These are phyloP conservation scores for Peronospora farinosa DNA, from an alignment of 352 stramenopile genomes.

Conservation along the genomic window DNA sequence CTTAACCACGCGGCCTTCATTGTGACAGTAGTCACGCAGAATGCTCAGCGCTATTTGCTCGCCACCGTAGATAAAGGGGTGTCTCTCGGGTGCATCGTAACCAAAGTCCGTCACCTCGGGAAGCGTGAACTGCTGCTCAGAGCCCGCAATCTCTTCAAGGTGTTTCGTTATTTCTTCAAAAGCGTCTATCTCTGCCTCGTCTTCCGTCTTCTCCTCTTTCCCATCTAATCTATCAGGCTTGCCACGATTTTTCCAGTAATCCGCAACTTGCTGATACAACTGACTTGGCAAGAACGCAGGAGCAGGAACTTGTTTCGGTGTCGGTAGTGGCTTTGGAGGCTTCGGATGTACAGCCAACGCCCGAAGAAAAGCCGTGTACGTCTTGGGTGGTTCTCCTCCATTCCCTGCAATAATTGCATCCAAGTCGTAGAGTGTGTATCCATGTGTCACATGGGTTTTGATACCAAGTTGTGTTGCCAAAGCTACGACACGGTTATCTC, in stretches of 20 bases:
- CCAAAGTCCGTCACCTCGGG: slow-evolving; percentile 61
- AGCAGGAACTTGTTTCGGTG: slow-evolving; percentile 37
- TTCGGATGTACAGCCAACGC: slow-evolving; percentile 41
- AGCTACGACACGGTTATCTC: slow-evolving; percentile 58
- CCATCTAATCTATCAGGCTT: slow-evolving; percentile 1
- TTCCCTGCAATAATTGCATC: slow-evolving; percentile 51
- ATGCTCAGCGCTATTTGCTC: slow-evolving; percentile 58
- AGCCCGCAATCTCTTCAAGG: slow-evolving; percentile 40
- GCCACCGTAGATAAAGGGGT: slow-evolving; percentile 70
- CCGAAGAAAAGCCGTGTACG: slow-evolving; percentile 62
- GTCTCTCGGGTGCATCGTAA: slow-evolving; percentile 38
- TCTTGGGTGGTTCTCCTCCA: slow-evolving; percentile 53
- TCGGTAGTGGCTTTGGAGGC: slow-evolving; percentile 36
- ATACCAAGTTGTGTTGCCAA: slow-evolving; percentile 50
- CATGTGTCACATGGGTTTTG: slow-evolving; percentile 55
- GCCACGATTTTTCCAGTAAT: slow-evolving; percentile 37
- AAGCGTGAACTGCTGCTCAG: slow-evolving; percentile 50
- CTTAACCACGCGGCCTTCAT: slow-evolving; percentile 76
- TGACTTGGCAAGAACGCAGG: slow-evolving; percentile 35
- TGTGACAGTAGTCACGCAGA: slow-evolving; percentile 56
- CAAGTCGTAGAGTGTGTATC: slow-evolving; percentile 65
- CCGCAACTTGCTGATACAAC: slow-evolving; percentile 51
- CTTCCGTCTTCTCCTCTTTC: slow-evolving; percentile 5
- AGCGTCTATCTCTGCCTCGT: slow-evolving; percentile 16
- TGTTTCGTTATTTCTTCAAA: slow-evolving; percentile 14